Base-by-base conservation (phyloP, 2,329 filamentous ascomycete genomes). In the Sporothrix protearum region DNA sequence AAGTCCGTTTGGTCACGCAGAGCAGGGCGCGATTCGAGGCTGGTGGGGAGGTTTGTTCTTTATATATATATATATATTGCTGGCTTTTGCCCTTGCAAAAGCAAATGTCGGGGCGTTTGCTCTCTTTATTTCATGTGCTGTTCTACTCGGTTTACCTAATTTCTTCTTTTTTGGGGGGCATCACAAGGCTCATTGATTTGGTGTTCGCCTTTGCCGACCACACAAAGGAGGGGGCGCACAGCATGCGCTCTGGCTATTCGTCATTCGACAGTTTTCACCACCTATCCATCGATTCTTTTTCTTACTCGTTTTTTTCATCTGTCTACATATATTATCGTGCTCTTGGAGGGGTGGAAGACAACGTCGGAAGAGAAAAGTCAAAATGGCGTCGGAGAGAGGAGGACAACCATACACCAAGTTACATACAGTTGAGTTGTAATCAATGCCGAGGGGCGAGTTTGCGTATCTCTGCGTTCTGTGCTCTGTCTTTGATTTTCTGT, bases 381-480 rank as follows among this genome's bases (percentile, higher is more conserved):
- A 14, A 57, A 7, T 7, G 53, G 9, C 16, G n/a, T n/a, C 6
- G 63, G 28, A 36, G 45, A 7, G n/a, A 10, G 39, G 28, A 51
- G 39, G 28, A 42, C 42, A 59, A 16, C 64, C 64, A 25, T 25
- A 53, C 55, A 47, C 67, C 47, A 36, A 39, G 42, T 33, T 42
- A 71, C 67, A 69, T 57, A 57, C 49, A 69, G 47, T 73, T 73
- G 69, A 69, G 47, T 73, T 73, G 69, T 73, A 73, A 73, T 73
- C 53, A 71, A 68, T 71, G 64, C 36, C 64, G n/a, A 61, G 28
- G 51, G 30, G 51, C 39, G 47, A 47, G 22, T 47, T 61, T 28
- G 55, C 33, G 57, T 49, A 16, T 12, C 10, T 33, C 42, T 71
- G n/a, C 22, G 30, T 57, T 71, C 39, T 69, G 64, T 67, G n/a